These are phyloP conservation scores for Fusarium acutatum DNA, from an alignment of 2,329 filamentous ascomycete species.

Conservation along the genomic window DNA sequence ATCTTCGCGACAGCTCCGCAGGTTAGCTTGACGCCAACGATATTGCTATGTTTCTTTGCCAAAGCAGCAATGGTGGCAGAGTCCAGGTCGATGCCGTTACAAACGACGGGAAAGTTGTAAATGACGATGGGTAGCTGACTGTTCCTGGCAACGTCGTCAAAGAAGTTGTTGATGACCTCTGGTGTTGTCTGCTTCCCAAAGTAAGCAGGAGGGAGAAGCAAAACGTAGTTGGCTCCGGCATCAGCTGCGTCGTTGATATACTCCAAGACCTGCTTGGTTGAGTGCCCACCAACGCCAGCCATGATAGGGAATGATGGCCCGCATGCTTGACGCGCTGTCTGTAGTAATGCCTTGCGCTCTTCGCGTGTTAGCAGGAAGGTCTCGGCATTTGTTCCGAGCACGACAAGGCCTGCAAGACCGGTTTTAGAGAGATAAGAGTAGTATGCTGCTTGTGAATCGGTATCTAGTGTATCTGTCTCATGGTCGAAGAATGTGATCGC, in stretches of 20 bases:
- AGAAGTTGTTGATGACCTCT: slow-evolving; percentile 68
- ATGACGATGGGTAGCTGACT: slow-evolving; percentile 67
- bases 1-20: slow-evolving; percentile 79
- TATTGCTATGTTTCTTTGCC: slow-evolving; percentile 55
- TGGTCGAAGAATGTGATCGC: slow-evolving; percentile 64
- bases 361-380: slow-evolving; percentile 65
- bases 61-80: slow-evolving; percentile 62
- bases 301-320: slow-evolving; percentile 89
- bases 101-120: slow-evolving; percentile 75
- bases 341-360: slow-evolving; percentile 65
- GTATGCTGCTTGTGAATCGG: slow-evolving; percentile 58
- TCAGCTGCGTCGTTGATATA: slow-evolving; percentile 66
- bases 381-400: slow-evolving; percentile 65
- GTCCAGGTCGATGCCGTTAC: slow-evolving; percentile 73
- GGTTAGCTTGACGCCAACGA: slow-evolving; percentile 75
- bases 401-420: slow-evolving; percentile 60
- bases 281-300: slow-evolving; percentile 72
- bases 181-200: slow-evolving; percentile 70
- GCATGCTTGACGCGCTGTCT: slow-evolving; percentile 73
- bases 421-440: slow-evolving; percentile 60
- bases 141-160: slow-evolving; percentile 60
- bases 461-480: slow-evolving; percentile 57
- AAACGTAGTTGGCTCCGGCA: slow-evolving; percentile 68
- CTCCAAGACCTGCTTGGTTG: slow-evolving; percentile 69
- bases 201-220: slow-evolving; percentile 71